phyloP scores from a whole-genome alignment of 129 eudicot species.

The Escallonia rubra region DNA sequence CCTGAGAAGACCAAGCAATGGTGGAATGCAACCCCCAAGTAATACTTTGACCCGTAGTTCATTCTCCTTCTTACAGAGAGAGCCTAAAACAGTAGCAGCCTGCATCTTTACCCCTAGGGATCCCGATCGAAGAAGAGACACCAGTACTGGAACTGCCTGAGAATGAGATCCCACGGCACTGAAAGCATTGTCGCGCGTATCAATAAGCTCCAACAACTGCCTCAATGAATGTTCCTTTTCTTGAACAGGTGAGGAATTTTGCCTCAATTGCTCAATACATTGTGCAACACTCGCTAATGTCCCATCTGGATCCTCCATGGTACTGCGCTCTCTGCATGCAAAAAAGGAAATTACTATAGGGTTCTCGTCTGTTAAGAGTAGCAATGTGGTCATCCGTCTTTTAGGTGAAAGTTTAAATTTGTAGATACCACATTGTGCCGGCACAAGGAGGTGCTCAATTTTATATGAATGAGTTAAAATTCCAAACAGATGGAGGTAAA shows the following conservation, averaged over 20 bases:
- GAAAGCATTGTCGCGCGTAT: conserved; percentile 88
- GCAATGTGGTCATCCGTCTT: neutral
- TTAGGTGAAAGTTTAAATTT: neutral
- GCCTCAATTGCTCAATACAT: conserved; percentile 95
- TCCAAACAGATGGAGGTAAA: neutral
- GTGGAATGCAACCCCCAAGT: conserved; percentile 98
- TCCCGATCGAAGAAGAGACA: conserved; percentile 91
- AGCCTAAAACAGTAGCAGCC: conserved; percentile 88
- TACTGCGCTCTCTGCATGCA: conserved; percentile 77
- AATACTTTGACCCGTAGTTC: conserved; percentile 90
- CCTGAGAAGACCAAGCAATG: conserved; percentile 87
- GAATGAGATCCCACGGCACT: conserved; percentile 99
- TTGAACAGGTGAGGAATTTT: conserved; percentile 69
- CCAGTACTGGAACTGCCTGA: conserved; percentile 99
- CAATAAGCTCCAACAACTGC: conserved; percentile 79
- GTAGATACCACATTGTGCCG: neutral
- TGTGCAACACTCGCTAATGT: conserved; percentile 98
- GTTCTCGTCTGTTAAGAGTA: neutral
- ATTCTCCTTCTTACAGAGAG: conserved; percentile 94
- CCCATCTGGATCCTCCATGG: conserved; percentile 99
- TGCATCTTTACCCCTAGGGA: conserved; percentile 89
- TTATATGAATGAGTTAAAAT: neutral
- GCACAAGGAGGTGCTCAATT: neutral
- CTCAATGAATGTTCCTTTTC: conserved; percentile 80
- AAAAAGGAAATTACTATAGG: neutral